A percentile compares a stretch with the other conserved stretches of the same genome.
Conservation (phyloP, 306 rosid genomes). For the Mucuna pruriens region DNA sequence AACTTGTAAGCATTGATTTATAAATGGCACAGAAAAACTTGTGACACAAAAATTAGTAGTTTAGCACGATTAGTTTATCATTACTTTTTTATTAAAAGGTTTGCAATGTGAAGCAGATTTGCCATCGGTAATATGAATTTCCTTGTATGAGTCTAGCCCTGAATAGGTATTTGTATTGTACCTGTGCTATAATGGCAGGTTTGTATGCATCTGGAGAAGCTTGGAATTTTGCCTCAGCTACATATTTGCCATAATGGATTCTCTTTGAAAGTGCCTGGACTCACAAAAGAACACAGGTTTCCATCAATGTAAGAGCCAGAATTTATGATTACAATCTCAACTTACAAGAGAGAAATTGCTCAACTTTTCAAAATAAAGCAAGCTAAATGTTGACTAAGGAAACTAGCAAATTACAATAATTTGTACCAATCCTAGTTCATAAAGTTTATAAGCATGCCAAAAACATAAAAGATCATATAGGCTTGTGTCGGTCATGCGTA, state of each 20-base stretch:
- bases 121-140: background rate
- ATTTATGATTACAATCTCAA: slow-evolving; percentile 7
- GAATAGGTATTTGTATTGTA: slow-evolving; percentile 29
- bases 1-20: slow-evolving; percentile 21
- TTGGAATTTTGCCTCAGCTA: slow-evolving; percentile 89
- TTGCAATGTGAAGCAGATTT: background rate
- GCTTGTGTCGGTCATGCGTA: background rate
- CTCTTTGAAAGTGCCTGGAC: slow-evolving; percentile 85
- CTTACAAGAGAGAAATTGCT: background rate
- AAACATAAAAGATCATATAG: background rate
- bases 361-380: background rate
- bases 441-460: background rate
- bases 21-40: background rate
- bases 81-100: background rate
- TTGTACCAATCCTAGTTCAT: background rate
- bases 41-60: slow-evolving; percentile 18
- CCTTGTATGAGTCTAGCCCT: background rate
- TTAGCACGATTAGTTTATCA: background rate
- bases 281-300: slow-evolving; percentile 15
- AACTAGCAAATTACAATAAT: slow-evolving; percentile 3
- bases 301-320: slow-evolving; percentile 16
- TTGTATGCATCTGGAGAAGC: slow-evolving; percentile 66
- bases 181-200: slow-evolving; percentile 85
- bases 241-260: slow-evolving; percentile 92
- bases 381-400: background rate